Percentiles rank a stretch among this genome's conserved stretches.
Conservation (phyloP, 768 basidiomycete species). For the Phlebiopsis flavidoalba region DNA sequence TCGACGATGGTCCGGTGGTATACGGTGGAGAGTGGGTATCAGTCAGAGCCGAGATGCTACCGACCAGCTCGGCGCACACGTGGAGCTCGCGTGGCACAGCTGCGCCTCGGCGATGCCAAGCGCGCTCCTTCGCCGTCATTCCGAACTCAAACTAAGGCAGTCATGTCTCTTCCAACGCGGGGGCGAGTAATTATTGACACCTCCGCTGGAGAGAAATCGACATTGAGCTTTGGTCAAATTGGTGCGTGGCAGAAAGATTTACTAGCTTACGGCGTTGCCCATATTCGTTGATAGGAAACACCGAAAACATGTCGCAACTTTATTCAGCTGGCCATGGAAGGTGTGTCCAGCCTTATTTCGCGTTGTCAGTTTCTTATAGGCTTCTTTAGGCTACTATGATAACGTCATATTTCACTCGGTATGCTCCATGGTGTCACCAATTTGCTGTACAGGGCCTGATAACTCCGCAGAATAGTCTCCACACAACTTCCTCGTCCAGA, state of each 20-base stretch:
- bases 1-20: constrained; percentile 14
- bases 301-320: constrained; percentile 94
- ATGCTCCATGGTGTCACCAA: not conserved
- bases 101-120: not conserved
- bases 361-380: not conserved
- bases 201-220: constrained; percentile 83
- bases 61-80: not conserved
- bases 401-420: constrained; percentile 94
- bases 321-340: constrained; percentile 84
- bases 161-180: constrained; percentile 79
- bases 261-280: not conserved
- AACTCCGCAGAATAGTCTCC: constrained; percentile 62
- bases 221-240: constrained; percentile 92
- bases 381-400: constrained; percentile 87
- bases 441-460: not conserved
- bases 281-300: constrained; percentile 56
- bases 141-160: not conserved
- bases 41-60: constrained; percentile 2
- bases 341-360: constrained; percentile 37
- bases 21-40: constrained; percentile 11
- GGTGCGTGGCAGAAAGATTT: constrained; percentile 34
- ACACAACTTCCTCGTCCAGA: constrained; percentile 93
- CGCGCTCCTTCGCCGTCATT: not conserved
- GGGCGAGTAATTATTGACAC: constrained; percentile 88
- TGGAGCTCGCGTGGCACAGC: constrained; percentile 5